A percentile compares a stretch with the other conserved stretches of the same genome.
Conservation (phyloP, 306 rosid species). For the Quercus suber region DNA sequence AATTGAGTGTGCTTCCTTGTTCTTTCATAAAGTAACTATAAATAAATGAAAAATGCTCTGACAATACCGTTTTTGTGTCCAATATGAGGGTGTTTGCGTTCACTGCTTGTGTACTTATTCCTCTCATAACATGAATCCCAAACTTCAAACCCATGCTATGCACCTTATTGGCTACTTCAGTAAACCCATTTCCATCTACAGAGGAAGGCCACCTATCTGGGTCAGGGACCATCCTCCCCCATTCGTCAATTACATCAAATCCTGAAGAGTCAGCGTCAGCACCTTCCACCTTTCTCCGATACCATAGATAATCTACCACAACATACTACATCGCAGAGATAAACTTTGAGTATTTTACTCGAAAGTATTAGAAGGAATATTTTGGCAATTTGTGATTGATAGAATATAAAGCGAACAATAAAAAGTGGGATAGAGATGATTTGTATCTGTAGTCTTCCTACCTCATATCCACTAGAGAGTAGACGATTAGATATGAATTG, state of each 20-base stretch:
- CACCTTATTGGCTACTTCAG: conserved; percentile 64
- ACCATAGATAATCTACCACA: conserved; percentile 97
- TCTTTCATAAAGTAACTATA: neutral
- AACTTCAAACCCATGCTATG: conserved; percentile 85
- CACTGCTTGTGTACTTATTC: conserved; percentile 94
- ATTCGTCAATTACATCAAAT: conserved; percentile 80
- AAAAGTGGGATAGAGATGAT: neutral
- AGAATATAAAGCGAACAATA: neutral
- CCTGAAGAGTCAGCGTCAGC: conserved; percentile 79
- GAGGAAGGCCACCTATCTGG: conserved; percentile 97
- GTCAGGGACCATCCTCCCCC: conserved; percentile 95
- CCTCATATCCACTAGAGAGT: conserved; percentile 73
- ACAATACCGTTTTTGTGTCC: conserved; percentile 60
- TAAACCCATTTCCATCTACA: conserved; percentile 65
- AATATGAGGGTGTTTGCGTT: conserved; percentile 86
- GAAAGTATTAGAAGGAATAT: too few species aligned
- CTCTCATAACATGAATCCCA: conserved; percentile 97
- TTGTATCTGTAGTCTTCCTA: conserved; percentile 19
- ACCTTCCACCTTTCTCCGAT: conserved; percentile 74
- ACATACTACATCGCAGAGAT: conserved; percentile 60
- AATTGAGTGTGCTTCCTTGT: too few species aligned
- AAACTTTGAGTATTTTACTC: neutral
- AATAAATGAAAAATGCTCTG: neutral
- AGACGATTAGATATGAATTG: conserved; percentile 53
- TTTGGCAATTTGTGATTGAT: too few species aligned